Percentiles rank a stretch among this genome's conserved stretches.
Evolutionary conservation across 192 early-diverging fungal species (phyloP).

Genomic region (Entomortierella parvispora): DNA sequence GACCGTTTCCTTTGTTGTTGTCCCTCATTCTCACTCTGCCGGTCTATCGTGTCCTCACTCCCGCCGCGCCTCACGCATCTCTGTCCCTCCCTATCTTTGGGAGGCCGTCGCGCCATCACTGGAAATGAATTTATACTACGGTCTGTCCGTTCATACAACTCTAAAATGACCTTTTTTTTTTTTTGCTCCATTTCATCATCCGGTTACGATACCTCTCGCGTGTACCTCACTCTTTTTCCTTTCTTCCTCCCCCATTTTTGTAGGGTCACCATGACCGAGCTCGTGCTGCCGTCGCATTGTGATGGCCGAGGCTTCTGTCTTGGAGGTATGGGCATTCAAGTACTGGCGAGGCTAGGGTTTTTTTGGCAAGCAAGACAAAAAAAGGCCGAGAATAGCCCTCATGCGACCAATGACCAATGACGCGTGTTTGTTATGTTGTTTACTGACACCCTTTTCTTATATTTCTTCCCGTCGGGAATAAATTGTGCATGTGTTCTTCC

Average conservation of each 20-base stretch:
- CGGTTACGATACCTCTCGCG: no score
- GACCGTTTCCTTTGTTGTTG: no score
- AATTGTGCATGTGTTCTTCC: not conserved
- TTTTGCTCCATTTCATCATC: not conserved
- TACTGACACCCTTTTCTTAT: not conserved
- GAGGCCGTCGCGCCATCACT: not conserved
- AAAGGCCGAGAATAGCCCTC: not conserved
- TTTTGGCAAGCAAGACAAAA: not conserved
- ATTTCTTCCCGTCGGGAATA: not conserved
- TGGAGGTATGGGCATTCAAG: no score
- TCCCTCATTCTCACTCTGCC: no score
- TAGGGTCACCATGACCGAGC: conserved; percentile 69
- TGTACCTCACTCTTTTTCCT: not conserved
- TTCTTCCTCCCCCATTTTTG: not conserved
- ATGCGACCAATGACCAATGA: not conserved
- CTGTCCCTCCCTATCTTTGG: no score
- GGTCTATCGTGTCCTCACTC: no score
- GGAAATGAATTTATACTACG: not conserved
- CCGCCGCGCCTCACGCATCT: no score
- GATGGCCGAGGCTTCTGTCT: conserved; percentile 62
- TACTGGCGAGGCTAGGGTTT: no score
- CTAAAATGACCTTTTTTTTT: conserved; percentile 3
- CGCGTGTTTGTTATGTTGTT: not conserved
- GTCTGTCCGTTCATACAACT: not conserved
- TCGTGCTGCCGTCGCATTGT: conserved; percentile 59